These are phyloP conservation scores for Thermothielavioides terrestris DNA, from an alignment of 495 filamentous ascomycete species.

Conservation along the genomic window DNA sequence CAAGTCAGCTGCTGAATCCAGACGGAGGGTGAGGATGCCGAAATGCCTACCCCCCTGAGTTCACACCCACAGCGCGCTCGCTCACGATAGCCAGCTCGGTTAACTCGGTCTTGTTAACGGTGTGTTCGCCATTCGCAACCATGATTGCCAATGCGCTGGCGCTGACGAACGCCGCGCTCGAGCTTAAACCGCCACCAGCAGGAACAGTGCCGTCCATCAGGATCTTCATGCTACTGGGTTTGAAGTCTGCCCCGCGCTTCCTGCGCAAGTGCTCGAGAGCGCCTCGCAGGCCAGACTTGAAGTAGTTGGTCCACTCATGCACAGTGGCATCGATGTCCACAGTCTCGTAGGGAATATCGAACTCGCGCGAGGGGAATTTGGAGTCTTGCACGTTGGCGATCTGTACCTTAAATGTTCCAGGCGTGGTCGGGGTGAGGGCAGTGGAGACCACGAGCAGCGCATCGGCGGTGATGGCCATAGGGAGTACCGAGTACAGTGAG, in stretches of 20 bases:
- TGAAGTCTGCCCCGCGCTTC: slow-evolving; percentile 49
- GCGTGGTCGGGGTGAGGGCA: slow-evolving; percentile 31
- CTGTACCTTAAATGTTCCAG: slow-evolving; percentile 35
- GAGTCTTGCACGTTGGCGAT: slow-evolving; percentile 70
- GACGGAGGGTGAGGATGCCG: no score
- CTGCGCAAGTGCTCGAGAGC: slow-evolving; percentile 70
- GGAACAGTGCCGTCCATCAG: slow-evolving; percentile 88
- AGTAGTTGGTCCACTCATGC: slow-evolving; percentile 97
- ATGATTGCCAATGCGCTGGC: slow-evolving; percentile 82
- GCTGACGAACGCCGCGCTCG: slow-evolving; percentile 89
- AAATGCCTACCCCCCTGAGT: slow-evolving; percentile 88
- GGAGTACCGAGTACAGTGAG: slow-evolving; percentile 88
- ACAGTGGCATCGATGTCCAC: slow-evolving; percentile 74
- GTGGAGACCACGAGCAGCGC: slow-evolving; percentile 78
- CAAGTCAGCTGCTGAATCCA: no score
- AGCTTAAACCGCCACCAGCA: slow-evolving; percentile 81
- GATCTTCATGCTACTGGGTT: slow-evolving; percentile 74
- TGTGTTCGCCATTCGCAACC: slow-evolving; percentile 69
- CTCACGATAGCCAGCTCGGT: slow-evolving; percentile 88
- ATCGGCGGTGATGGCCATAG: slow-evolving; percentile 89
- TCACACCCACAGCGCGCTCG: slow-evolving; percentile 89
- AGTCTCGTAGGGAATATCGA: slow-evolving; percentile 56
- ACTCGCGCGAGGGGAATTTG: slow-evolving; percentile 71
- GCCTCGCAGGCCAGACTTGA: slow-evolving; percentile 81
- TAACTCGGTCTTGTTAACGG: slow-evolving; percentile 80